Percentiles rank a stretch among this genome's conserved stretches.
phyloP scores from a whole-genome alignment of 495 filamentous ascomycete genomes.

The Aspergillus homomorphus region DNA sequence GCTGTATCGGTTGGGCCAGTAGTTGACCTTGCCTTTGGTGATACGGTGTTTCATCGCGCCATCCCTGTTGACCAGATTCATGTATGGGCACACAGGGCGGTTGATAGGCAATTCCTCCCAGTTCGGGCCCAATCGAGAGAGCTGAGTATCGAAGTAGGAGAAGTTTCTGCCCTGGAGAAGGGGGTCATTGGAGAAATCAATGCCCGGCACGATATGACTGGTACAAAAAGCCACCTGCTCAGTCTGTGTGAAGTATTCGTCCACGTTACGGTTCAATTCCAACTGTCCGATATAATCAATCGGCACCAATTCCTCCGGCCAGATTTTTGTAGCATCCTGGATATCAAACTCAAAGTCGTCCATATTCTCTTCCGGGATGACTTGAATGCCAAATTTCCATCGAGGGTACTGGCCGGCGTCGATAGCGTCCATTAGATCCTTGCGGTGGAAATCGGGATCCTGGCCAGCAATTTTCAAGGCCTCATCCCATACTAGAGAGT shows the following conservation, averaged over 20 bases:
- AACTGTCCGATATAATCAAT: conserved; percentile 78
- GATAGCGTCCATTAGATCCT: conserved; percentile 80
- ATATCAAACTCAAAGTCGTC: conserved; percentile 89
- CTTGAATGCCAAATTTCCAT: conserved; percentile 83
- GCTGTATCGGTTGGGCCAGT: conserved; percentile 82
- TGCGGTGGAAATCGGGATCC: conserved; percentile 85
- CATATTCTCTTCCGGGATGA: conserved; percentile 65
- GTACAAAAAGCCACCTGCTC: conserved; percentile 85
- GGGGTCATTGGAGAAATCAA: conserved; percentile 84
- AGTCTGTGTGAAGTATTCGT: conserved; percentile 83
- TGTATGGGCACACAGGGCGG: conserved; percentile 64
- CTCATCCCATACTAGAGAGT: conserved; percentile 87
- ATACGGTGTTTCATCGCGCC: conserved; percentile 47
- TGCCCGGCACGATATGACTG: conserved; percentile 78
- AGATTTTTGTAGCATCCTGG: conserved; percentile 87
- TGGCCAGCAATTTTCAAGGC: conserved; percentile 77
- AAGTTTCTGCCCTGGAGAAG: conserved; percentile 83
- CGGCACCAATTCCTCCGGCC: conserved; percentile 82
- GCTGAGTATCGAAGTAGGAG: conserved; percentile 83
- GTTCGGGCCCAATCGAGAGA: conserved; percentile 77
- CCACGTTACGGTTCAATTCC: conserved; percentile 76
- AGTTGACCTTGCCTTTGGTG: conserved; percentile 72
- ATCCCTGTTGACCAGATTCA: conserved; percentile 49
- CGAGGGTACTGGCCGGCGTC: conserved; percentile 63
- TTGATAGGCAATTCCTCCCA: conserved; percentile 89